Evolutionary conservation across 1,139 yeast species (phyloP).

Genomic region (Magnusiomyces ingens): DNA sequence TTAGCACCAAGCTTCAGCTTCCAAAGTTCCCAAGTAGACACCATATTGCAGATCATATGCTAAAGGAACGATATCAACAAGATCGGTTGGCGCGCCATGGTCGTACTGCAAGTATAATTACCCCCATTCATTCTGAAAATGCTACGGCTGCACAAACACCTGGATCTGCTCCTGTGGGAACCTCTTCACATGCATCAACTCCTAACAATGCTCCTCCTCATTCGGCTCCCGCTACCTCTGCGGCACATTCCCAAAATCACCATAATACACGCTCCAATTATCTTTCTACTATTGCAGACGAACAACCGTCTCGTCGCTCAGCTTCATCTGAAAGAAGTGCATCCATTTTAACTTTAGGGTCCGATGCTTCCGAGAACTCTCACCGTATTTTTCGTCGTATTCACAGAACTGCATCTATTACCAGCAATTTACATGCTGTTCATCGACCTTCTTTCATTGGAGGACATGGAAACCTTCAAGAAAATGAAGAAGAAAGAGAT

Average conservation of each 20-base stretch:
- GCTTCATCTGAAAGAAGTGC: background rate
- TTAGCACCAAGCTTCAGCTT: slow-evolving; percentile 20
- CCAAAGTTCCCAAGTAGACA: slow-evolving; percentile 31
- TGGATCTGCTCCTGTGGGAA: background rate
- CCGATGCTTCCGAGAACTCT: slow-evolving; percentile 3
- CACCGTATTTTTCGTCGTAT: slow-evolving; percentile 1
- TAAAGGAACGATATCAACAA: slow-evolving; percentile 2
- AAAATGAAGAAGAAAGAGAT: slow-evolving; percentile 17
- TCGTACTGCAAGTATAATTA: background rate
- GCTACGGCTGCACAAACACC: background rate
- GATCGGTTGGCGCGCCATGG: background rate
- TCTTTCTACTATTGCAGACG: slow-evolving; percentile 4
- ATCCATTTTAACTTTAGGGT: background rate
- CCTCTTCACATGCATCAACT: background rate
- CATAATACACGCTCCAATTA: background rate
- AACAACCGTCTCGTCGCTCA: background rate
- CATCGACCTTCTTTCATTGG: background rate
- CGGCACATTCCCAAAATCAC: background rate
- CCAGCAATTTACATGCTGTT: background rate
- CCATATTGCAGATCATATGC: slow-evolving; percentile 8
- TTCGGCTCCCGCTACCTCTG: background rate
- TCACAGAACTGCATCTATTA: background rate
- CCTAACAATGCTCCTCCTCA: background rate
- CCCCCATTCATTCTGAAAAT: background rate
- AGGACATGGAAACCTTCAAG: background rate